Conservation (phyloP, 169 alveolate genomes). For the Plasmodium relictum region DNA sequence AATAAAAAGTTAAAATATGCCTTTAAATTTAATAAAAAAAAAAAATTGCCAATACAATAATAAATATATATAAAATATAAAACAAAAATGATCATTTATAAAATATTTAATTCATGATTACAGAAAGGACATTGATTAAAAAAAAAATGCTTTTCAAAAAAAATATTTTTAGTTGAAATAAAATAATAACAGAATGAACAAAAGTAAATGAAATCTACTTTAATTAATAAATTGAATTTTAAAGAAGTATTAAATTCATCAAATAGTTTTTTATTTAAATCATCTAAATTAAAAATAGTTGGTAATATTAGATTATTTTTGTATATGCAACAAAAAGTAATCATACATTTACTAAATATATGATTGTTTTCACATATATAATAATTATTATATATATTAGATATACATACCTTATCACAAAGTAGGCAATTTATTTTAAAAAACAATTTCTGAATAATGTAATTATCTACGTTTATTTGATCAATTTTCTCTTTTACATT, state of each 20-base stretch:
- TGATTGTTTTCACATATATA: slow-evolving; percentile 62
- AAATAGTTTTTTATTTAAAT: slow-evolving; percentile 33
- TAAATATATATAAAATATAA: no score
- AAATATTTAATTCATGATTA: slow-evolving; percentile 14
- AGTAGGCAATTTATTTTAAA: slow-evolving; percentile 49
- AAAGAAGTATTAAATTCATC: neutral
- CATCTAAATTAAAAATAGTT: neutral
- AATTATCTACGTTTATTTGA: slow-evolving; percentile 9
- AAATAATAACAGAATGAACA: slow-evolving; percentile 67
- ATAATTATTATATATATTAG: slow-evolving; percentile 70
- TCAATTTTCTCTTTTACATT: neutral
- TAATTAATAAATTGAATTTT: slow-evolving; percentile 14
- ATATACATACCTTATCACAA: slow-evolving; percentile 35
- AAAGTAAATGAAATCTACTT: slow-evolving; percentile 7
- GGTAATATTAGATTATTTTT: slow-evolving; percentile 61
- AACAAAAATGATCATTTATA: neutral
- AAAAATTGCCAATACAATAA: no score
- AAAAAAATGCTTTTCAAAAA: slow-evolving; percentile 19
- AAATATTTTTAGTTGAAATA: slow-evolving; percentile 32
- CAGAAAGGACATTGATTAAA: slow-evolving; percentile 73
- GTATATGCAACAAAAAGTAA: slow-evolving; percentile 56
- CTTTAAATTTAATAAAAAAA: no score
- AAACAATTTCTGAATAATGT: slow-evolving; percentile 30
- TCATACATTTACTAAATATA: slow-evolving; percentile 70
- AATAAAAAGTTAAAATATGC: no score